Conservation (phyloP, 169 alveolate species). For the Plasmodium ovale region DNA sequence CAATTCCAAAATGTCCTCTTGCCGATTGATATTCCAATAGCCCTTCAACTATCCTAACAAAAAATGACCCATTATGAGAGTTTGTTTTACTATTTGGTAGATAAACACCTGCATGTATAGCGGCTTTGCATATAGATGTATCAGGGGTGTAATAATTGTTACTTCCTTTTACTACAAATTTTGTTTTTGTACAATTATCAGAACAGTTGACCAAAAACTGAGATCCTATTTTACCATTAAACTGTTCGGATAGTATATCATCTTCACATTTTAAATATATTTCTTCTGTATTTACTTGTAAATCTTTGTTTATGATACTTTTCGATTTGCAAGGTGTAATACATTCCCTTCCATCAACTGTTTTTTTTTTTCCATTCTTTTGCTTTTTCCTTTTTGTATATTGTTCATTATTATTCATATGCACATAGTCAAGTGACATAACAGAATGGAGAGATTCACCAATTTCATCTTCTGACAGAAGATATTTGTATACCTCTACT, state of each 20-base stretch:
- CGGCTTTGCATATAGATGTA: conserved; percentile 94
- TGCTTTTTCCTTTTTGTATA: background rate
- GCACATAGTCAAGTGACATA: conserved; percentile 29
- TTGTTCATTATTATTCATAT: background rate
- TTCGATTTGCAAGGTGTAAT: conserved; percentile 49
- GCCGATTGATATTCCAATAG: conserved; percentile 79
- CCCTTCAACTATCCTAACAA: conserved; percentile 81
- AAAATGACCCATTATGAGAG: conserved; percentile 2
- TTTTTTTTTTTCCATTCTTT: conserved; percentile 20
- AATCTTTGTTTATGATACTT: conserved; percentile 48
- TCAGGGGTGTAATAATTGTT: conserved; percentile 88
- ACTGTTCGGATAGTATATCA: conserved; percentile 58
- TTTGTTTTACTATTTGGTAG: conserved; percentile 9
- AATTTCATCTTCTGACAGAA: conserved; percentile 82
- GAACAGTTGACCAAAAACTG: conserved; percentile 81
- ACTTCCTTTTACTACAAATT: conserved; percentile 80
- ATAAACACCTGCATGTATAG: conserved; percentile 86
- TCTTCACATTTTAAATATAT: conserved; percentile 38
- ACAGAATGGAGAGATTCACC: conserved; percentile 28
- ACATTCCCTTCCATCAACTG: conserved; percentile 72
- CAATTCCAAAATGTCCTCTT: conserved; percentile 85
- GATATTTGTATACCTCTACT: conserved; percentile 77
- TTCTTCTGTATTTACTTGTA: conserved; percentile 64
- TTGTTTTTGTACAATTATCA: conserved; percentile 80
- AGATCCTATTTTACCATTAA: conserved; percentile 84